These are phyloP conservation scores for Arthrobotrys megalospora DNA, from an alignment of 2,329 filamentous ascomycete species.

Conservation along the genomic window DNA sequence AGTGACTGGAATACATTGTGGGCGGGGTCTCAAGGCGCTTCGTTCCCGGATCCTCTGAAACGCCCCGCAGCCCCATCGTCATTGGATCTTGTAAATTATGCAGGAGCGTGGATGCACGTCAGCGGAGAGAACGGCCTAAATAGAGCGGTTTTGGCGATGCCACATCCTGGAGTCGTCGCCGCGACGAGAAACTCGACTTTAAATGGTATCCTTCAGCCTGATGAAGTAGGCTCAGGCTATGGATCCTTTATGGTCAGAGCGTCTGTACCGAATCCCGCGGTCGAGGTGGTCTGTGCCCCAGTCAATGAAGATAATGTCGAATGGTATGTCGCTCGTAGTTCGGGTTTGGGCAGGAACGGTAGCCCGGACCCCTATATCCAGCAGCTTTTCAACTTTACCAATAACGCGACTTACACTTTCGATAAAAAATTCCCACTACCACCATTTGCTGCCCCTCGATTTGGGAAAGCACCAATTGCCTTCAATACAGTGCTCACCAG, in stretches of 20 bases:
- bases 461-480: slow-evolving; percentile 10
- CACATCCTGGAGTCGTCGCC: slow-evolving; percentile 78
- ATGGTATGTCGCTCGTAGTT: slow-evolving; percentile 28
- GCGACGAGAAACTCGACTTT: slow-evolving; percentile 74
- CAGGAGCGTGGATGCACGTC: slow-evolving; percentile 47
- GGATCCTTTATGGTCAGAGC: slow-evolving; percentile 79
- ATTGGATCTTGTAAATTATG: slow-evolving; percentile 47
- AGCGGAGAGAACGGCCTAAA: slow-evolving; percentile 71
- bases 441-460: slow-evolving; percentile 38
- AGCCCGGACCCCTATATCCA: slow-evolving; percentile 27
- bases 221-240: slow-evolving; percentile 73
- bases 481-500: slow-evolving; percentile 30
- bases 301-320: slow-evolving; percentile 74
- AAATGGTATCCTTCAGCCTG: slow-evolving; percentile 80
- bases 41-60: slow-evolving; percentile 32
- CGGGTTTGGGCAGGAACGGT: slow-evolving; percentile 10
- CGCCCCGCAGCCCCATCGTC: slow-evolving; percentile 28
- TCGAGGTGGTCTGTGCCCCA: slow-evolving; percentile 82
- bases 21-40: background rate
- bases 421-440: background rate
- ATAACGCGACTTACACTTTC: slow-evolving; percentile 67
- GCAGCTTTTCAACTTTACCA: slow-evolving; percentile 63
- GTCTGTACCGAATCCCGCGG: slow-evolving; percentile 77
- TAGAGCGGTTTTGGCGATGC: slow-evolving; percentile 83
- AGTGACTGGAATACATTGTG: slow-evolving; percentile 49